Evolutionary conservation across 2,329 filamentous ascomycete genomes (phyloP), one percentile per base, ranked within the genome.

Genomic region (Stachybotrys elegans): DNA sequence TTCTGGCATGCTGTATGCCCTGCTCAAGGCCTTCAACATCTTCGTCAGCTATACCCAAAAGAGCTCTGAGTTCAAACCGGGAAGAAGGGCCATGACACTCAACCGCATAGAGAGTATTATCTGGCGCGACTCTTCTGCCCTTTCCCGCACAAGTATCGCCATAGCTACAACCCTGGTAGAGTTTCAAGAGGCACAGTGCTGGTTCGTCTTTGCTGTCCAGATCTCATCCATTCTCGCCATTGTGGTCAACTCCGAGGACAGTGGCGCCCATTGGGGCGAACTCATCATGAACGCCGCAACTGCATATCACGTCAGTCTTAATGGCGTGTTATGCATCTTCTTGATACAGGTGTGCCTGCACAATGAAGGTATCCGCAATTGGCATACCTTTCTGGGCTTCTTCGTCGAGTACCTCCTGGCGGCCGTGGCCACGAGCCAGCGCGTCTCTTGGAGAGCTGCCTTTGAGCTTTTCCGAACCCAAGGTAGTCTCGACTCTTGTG

Each of bases 341-440:
- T 54, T 67, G 1, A 51, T 66, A 5, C 64, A 67, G 50, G 49
- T 67, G 5, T 65, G 62, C 44, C 54, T 67, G 25, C 64, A 67
- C 44, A 60, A 65, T 37, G 64, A 67, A 37, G 64, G 64, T 13
- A 67, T 67, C 29, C 60, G 62, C 22, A 67, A 66, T 43, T 67
- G 64, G 64, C 64, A 67, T 32, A 67, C 64, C 2, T 67, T 67
- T 40, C 42, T 67, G 7, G 64, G 64, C n/a, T 67, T 67, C 53
- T 57, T 60, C 16, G 57, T 61, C 43, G 64, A 67, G 42, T 67
- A 67, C 39, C 38, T 67, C 5, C 57, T 67, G 3, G 64, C 64
- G 29, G 58, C 66, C 40, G 53, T 67, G n/a, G 63, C 64, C 11
- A 58, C 64, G 4, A 62, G 59, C 12, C 64, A 67, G 42, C 62